Conservation (phyloP, 345 rosid species). For the Eucalyptus curtisii region DNA sequence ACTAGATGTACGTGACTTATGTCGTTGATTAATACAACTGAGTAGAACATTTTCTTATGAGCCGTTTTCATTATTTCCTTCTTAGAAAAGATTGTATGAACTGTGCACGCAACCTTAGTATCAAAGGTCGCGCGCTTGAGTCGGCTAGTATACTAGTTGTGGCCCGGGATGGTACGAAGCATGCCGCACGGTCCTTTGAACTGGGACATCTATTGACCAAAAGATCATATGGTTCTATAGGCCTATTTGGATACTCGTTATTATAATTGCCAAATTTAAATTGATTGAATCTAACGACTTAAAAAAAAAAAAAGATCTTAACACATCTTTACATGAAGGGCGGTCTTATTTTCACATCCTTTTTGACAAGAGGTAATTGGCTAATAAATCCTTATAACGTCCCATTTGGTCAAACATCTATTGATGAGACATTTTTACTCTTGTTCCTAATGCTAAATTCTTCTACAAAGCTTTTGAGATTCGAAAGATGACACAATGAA, state of each 20-base stretch:
- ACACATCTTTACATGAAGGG: neutral
- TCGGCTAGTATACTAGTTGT: neutral
- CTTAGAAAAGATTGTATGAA: no score
- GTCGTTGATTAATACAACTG: neutral
- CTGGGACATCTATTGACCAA: neutral
- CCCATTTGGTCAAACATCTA: neutral
- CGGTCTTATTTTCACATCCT: neutral
- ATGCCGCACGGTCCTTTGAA: neutral
- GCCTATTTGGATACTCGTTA: neutral
- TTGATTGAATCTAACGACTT: neutral
- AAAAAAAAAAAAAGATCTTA: no score
- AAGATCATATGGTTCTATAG: neutral
- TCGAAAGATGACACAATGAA: no score
- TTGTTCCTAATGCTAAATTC: neutral
- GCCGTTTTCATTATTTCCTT: neutral
- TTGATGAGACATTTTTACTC: neutral
- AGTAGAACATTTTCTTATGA: rapidly evolving
- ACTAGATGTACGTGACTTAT: no score
- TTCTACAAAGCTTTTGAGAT: neutral
- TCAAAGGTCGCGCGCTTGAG: rapidly evolving
- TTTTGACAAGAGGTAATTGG: neutral
- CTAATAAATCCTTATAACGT: neutral
- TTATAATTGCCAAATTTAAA: no score
- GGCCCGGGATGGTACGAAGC: neutral
- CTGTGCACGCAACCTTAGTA: rapidly evolving